These are phyloP conservation scores for Ceratocystis diversiconidia DNA, from an alignment of 2,329 filamentous ascomycete genomes.

Conservation along the genomic window DNA sequence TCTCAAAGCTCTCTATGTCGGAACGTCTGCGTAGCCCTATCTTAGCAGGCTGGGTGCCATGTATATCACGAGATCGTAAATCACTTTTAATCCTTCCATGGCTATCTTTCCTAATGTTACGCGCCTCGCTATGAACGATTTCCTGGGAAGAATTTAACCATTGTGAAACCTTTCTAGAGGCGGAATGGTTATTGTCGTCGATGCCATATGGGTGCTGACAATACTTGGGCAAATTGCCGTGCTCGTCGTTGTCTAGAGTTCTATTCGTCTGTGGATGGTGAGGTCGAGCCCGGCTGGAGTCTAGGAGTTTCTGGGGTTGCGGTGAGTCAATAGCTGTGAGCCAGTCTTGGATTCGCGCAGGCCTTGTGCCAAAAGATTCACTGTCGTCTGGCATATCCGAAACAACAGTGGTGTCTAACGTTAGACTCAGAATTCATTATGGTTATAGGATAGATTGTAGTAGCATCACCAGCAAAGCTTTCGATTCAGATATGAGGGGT, in stretches of 20 bases:
- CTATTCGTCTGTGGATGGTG: not conserved
- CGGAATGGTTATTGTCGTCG: not conserved
- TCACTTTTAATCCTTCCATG: not conserved
- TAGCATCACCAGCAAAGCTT: not conserved
- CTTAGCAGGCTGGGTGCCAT: not conserved
- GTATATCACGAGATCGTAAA: not conserved
- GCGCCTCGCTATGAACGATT: not conserved
- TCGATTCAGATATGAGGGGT: not conserved
- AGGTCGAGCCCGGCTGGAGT: slow-evolving; percentile 3
- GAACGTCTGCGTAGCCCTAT: slow-evolving; percentile 18
- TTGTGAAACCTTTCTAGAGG: not conserved
- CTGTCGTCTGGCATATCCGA: slow-evolving; percentile 9
- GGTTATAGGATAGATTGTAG: not conserved
- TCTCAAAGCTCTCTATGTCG: slow-evolving; percentile 29
- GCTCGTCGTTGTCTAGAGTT: not conserved
- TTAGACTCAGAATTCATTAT: not conserved
- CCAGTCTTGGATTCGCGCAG: slow-evolving; percentile 16
- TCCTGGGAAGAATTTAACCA: not conserved
- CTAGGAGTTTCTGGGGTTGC: slow-evolving; percentile 11
- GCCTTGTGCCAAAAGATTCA: not conserved
- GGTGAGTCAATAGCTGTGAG: not conserved
- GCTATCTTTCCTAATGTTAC: not conserved
- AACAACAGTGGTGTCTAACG: not conserved
- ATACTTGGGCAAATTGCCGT: not conserved
- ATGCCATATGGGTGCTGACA: not conserved